phyloP scores from a whole-genome alignment of 1,139 yeast genomes.

The Blastobotrys ciferrii region DNA sequence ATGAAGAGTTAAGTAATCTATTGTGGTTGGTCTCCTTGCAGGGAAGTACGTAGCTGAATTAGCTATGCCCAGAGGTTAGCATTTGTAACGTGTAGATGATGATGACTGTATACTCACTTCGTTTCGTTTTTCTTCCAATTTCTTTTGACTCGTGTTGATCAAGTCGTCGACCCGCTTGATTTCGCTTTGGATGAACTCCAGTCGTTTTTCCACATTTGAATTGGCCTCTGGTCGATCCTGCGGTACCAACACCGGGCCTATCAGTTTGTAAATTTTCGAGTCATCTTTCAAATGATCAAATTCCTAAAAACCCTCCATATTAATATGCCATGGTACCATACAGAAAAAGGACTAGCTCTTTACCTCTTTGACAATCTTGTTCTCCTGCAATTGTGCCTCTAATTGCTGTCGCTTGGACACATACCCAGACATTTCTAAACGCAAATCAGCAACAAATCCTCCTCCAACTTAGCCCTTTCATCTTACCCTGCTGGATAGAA shows the following conservation, averaged over 20 bases:
- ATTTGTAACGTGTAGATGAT: not conserved
- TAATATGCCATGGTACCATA: not conserved
- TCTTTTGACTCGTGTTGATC: slow-evolving; percentile 34
- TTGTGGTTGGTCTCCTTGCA: slow-evolving; percentile 17
- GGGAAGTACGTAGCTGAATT: slow-evolving; percentile 28
- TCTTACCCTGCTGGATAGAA: slow-evolving; percentile 32
- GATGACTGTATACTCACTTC: slow-evolving; percentile 27
- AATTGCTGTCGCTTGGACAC: slow-evolving; percentile 54
- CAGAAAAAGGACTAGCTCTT: too few relatives aligned
- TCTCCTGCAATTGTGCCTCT: slow-evolving; percentile 76
- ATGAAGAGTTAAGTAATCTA: slow-evolving; percentile 29
- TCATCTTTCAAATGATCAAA: slow-evolving; percentile 59
- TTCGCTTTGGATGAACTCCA: slow-evolving; percentile 80
- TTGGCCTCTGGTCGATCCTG: slow-evolving; percentile 83
- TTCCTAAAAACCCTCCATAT: too few relatives aligned
- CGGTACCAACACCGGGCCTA: slow-evolving; percentile 89
- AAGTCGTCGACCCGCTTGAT: slow-evolving; percentile 45
- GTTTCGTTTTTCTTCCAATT: slow-evolving; percentile 35
- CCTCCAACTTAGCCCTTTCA: not conserved
- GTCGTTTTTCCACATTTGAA: slow-evolving; percentile 77
- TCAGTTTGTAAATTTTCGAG: slow-evolving; percentile 78
- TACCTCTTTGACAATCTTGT: slow-evolving; percentile 73
- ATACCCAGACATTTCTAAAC: slow-evolving; percentile 22
- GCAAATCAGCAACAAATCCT: too few relatives aligned
- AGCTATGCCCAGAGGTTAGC: slow-evolving; percentile 20